Base-by-base conservation (phyloP, 306 rosid genomes). In the Glycyrrhiza uralensis region DNA sequence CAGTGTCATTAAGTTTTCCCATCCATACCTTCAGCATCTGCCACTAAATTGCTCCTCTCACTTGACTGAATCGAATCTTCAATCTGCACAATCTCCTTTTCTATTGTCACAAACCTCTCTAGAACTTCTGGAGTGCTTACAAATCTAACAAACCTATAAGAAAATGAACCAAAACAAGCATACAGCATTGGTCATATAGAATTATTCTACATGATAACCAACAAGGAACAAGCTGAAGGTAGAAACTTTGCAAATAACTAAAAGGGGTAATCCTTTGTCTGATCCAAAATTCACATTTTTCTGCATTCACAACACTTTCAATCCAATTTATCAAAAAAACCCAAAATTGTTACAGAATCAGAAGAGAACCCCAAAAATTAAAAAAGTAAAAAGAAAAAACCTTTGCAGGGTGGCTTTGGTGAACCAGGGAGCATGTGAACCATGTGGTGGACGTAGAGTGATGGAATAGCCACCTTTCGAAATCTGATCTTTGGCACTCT, bases 401-500 rank as follows among this genome's bases (percentile, higher is more conserved):
- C 99, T 88, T 66, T 88, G 97, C 50, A 95, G 88, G 78, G 97
- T 89, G 74, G 89, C 95, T 86, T 91, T 95, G 81, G 99, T 91
- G 88, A 95, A 95, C 99, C 99, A 95, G 11, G 88, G 78, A 62
- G 96, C 80, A 61, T 68, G 75, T 11, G 80, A 56, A 72, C 41
- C 75, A 3, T n/a, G n/a, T n/a, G 83, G 62, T n/a, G 99, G 89
- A 59, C 88, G 87, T 52, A 95, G 89, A 79, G 84, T 81, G 45
- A 95, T 88, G 41, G 99, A 95, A 79, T 95, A 95, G 7, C 99
- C 99, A 62, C 97, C 99, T 83, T 92, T 95, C 5, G 96, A 91
- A 88, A 91, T 95, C 89, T 95, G 99, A 87, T 95, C 99, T 69
- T 85, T 82, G 5, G 99, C 99, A 47, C 84, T 82, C 75, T 87